Evolutionary conservation across 495 filamentous ascomycete species (phyloP).

Genomic region (Jackrogersella minutella): DNA sequence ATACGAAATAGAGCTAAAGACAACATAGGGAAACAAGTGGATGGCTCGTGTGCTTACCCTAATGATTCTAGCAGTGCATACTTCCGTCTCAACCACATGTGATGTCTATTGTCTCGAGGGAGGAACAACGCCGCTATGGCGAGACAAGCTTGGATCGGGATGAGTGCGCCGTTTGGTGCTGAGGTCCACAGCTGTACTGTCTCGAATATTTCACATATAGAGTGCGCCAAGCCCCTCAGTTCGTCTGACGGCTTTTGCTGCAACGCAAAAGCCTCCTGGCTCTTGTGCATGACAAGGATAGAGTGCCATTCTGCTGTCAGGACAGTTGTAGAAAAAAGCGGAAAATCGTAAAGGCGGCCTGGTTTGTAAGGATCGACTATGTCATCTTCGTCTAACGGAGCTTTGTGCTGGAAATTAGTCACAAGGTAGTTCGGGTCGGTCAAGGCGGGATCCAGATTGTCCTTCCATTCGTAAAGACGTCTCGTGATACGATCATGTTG

Average conservation of each 20-base stretch:
- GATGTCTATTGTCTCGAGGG: slow-evolving; percentile 72
- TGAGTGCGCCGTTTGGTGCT: slow-evolving; percentile 70
- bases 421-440: slow-evolving; percentile 66
- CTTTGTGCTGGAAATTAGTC: slow-evolving; percentile 61
- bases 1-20: neutral
- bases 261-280: slow-evolving; percentile 63
- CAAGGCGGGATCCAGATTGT: slow-evolving; percentile 65
- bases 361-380: slow-evolving; percentile 77
- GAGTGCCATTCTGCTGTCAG: slow-evolving; percentile 79
- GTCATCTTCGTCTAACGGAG: slow-evolving; percentile 64
- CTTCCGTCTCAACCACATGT: slow-evolving; percentile 85
- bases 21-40: neutral
- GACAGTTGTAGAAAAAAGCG: slow-evolving; percentile 74
- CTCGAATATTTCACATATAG: slow-evolving; percentile 79
- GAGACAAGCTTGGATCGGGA: slow-evolving; percentile 78
- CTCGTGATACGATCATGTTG: slow-evolving; percentile 66
- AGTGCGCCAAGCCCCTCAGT: slow-evolving; percentile 67
- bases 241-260: slow-evolving; percentile 51
- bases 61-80: slow-evolving; percentile 78
- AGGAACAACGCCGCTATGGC: slow-evolving; percentile 81
- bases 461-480: slow-evolving; percentile 64
- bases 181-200: slow-evolving; percentile 76
- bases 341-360: slow-evolving; percentile 69
- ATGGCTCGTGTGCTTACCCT: slow-evolving; percentile 69
- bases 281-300: slow-evolving; percentile 80